A percentile compares a stretch with the other conserved stretches of the same genome.
phyloP scores from a whole-genome alignment of 1,139 yeast species.

The Scheffersomyces lignicola region DNA sequence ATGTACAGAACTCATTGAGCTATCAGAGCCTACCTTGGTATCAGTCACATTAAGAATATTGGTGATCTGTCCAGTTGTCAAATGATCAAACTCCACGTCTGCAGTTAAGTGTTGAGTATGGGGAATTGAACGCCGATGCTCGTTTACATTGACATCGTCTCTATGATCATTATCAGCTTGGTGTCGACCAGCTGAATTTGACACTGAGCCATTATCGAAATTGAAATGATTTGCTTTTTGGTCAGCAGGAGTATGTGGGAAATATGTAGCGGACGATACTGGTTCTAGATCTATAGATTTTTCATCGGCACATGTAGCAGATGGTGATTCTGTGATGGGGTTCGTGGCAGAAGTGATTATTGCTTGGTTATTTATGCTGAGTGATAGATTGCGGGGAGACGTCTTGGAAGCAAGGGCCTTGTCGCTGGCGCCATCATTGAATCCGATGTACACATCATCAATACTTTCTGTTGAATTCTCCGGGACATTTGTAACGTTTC shows the following conservation, averaged over 20 bases:
- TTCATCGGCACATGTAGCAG: not conserved
- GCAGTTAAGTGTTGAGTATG: conserved; percentile 37
- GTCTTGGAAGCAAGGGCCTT: too few species aligned
- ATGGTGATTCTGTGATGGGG: conserved; percentile 3
- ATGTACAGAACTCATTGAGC: conserved; percentile 9
- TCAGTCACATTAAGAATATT: conserved; percentile 17
- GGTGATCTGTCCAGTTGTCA: conserved; percentile 30
- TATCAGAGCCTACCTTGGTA: too few species aligned
- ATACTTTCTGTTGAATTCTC: too few species aligned
- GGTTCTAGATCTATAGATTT: conserved; percentile 20
- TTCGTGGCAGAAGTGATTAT: not conserved
- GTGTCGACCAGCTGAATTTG: too few species aligned
- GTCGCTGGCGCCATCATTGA: too few species aligned
- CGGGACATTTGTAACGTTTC: conserved; percentile 18
- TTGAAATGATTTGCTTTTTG: conserved; percentile 5
- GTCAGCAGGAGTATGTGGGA: conserved; percentile 31
- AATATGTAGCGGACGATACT: conserved; percentile 33
- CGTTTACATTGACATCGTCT: too few species aligned
- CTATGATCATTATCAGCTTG: not conserved
- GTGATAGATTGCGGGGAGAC: not conserved
- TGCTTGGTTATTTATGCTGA: not conserved
- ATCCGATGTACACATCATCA: too few species aligned
- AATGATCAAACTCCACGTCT: conserved; percentile 38
- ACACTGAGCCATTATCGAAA: not conserved
- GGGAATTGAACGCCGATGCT: conserved; percentile 1